Evolutionary conservation across 2,329 filamentous ascomycete species (phyloP).

Genomic region (Nemania abortiva): DNA sequence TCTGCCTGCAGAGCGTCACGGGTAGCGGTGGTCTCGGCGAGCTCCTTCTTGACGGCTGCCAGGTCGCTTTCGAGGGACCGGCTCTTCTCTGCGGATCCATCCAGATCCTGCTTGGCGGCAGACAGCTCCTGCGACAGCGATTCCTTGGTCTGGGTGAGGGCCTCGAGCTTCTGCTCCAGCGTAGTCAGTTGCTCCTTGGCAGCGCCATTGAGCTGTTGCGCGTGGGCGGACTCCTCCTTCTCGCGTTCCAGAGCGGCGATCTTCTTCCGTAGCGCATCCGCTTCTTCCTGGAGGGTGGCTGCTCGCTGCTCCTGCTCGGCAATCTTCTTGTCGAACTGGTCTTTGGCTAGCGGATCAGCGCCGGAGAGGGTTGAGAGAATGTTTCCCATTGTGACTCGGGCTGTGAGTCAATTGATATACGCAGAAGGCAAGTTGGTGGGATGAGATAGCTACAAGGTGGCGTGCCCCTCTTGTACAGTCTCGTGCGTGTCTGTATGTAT

Average conservation of each 20-base stretch:
- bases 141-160: slow-evolving; percentile 43
- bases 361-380: slow-evolving; percentile 56
- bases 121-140: slow-evolving; percentile 51
- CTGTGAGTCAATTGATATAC: slow-evolving; percentile 10
- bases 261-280: slow-evolving; percentile 55
- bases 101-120: slow-evolving; percentile 51
- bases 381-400: slow-evolving; percentile 53
- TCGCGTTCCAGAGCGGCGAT: slow-evolving; percentile 52
- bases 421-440: background rate
- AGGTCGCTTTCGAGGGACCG: slow-evolving; percentile 53
- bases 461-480: background rate
- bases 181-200: slow-evolving; percentile 40
- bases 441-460: background rate
- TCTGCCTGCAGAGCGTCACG: slow-evolving; percentile 50
- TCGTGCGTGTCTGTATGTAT: background rate
- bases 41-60: slow-evolving; percentile 51
- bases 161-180: slow-evolving; percentile 45
- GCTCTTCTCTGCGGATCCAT: slow-evolving; percentile 53
- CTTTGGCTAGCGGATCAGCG: slow-evolving; percentile 53
- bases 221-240: slow-evolving; percentile 48
- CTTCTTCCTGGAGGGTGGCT: slow-evolving; percentile 53
- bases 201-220: slow-evolving; percentile 46
- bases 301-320: slow-evolving; percentile 56
- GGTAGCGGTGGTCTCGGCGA: slow-evolving; percentile 52
- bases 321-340: slow-evolving; percentile 53